Evolutionary conservation across 1,284 basidiomycete species (phyloP).

Genomic region (Ustilago shanxiensis): DNA sequence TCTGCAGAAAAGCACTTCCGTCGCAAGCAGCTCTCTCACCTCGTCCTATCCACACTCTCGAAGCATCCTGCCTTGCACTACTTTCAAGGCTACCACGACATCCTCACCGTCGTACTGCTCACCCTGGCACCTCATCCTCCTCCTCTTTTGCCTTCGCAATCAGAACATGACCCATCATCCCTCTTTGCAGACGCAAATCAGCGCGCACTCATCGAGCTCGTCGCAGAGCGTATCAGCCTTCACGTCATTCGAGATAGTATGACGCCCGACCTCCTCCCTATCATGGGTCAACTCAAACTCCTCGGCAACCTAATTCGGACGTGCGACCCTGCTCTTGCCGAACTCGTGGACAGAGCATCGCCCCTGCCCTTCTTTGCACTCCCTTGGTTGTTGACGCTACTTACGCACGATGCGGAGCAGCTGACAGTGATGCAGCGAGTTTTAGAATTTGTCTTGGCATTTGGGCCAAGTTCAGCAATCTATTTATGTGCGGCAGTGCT

Average conservation of each 20-base stretch:
- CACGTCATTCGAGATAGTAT: conserved; percentile 88
- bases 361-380: conserved; percentile 87
- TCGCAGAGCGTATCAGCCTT: conserved; percentile 78
- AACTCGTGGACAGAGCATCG: conserved; percentile 77
- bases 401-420: conserved; percentile 85
- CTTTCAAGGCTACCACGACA: conserved; percentile 91
- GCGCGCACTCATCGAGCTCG: conserved; percentile 27
- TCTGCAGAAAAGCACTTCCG: conserved; percentile 16
- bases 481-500: conserved; percentile 82
- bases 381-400: conserved; percentile 88
- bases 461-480: conserved; percentile 83
- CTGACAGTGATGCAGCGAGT: conserved; percentile 80
- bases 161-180: background rate
- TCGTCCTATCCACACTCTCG: conserved; percentile 78
- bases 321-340: conserved; percentile 80
- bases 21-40: conserved; percentile 48
- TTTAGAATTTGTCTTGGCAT: conserved; percentile 85
- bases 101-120: conserved; percentile 85
- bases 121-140: conserved; percentile 71
- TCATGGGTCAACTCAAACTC: conserved; percentile 84
- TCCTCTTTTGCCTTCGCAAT: background rate
- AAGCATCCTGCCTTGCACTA: conserved; percentile 81
- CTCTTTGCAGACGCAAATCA: conserved; percentile 6
- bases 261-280: conserved; percentile 84
- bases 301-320: conserved; percentile 78